A percentile compares a stretch with the other conserved stretches of the same genome.
Conservation (phyloP, 176 grass and related monocot species). For the Pontederia paniculata region DNA sequence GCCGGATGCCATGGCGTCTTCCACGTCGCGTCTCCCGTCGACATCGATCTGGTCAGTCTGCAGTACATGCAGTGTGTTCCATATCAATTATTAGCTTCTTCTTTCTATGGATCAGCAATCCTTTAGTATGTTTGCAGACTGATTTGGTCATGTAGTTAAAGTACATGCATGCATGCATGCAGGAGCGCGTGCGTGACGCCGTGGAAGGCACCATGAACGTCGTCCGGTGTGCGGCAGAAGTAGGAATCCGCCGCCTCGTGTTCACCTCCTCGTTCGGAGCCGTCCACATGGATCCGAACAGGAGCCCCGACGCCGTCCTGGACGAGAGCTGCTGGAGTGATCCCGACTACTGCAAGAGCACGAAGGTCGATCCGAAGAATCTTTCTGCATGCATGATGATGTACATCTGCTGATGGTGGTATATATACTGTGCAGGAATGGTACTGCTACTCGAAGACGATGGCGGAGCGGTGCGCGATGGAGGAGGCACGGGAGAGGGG, state of each 20-base stretch:
- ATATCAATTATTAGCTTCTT: no score
- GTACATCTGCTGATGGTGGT: no score
- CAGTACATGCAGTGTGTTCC: no score
- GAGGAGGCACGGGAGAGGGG: slow-evolving; percentile 25
- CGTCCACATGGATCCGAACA: slow-evolving; percentile 54
- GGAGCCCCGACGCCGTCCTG: slow-evolving; percentile 37
- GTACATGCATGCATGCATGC: no score
- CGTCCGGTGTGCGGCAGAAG: no score
- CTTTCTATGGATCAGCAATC: no score
- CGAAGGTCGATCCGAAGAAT: slow-evolving; percentile 18
- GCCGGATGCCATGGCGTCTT: slow-evolving; percentile 39
- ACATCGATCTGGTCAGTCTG: slow-evolving; percentile 26
- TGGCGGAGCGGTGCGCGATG: slow-evolving; percentile 59
- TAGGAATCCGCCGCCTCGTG: slow-evolving; percentile 4
- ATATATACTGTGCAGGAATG: slow-evolving; percentile 33
- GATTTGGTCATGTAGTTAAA: no score
- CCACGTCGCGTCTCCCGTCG: slow-evolving; percentile 40
- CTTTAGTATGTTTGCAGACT: no score
- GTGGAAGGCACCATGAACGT: no score
- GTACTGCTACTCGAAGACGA: slow-evolving; percentile 27
- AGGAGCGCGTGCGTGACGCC: no score
- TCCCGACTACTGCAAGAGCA: slow-evolving; percentile 32
- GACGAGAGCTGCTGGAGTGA: slow-evolving; percentile 60
- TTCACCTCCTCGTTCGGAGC: slow-evolving; percentile 46
- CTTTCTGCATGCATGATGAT: no score